Evolutionary conservation across 148 eudicot species (phyloP).

Genomic region (Gaultheria prostrata): DNA sequence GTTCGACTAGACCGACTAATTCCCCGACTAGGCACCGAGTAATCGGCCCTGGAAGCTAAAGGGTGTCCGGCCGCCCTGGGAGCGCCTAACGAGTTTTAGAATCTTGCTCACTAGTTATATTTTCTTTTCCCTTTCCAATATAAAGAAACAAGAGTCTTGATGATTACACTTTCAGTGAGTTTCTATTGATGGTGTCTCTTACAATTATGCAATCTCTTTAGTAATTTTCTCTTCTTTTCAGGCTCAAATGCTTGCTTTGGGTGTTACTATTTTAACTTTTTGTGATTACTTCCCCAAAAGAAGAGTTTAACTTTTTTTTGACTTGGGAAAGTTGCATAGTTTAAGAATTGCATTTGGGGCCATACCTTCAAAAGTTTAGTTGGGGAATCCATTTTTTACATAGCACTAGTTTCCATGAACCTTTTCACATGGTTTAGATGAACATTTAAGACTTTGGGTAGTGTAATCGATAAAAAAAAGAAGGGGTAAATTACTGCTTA

Average conservation of each 20-base stretch:
- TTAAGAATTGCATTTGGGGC: slow-evolving; percentile 8
- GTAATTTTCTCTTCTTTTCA: slow-evolving; percentile 20
- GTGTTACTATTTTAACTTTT: slow-evolving; percentile 4
- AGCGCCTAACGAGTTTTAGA: no score
- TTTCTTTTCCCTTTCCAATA: slow-evolving; percentile 5
- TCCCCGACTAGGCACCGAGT: no score
- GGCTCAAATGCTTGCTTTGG: slow-evolving; percentile 5
- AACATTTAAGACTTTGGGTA: neutral
- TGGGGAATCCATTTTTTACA: slow-evolving; percentile 1
- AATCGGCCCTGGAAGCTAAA: no score
- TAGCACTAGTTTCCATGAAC: slow-evolving; percentile 9
- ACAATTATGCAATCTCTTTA: slow-evolving; percentile 25
- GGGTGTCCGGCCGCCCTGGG: no score
- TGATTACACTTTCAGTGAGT: slow-evolving; percentile 18
- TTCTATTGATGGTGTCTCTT: slow-evolving; percentile 29
- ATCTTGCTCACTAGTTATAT: no score
- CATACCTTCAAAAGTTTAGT: slow-evolving; percentile 5
- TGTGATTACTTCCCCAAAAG: neutral
- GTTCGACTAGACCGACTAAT: no score
- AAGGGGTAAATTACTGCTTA: neutral
- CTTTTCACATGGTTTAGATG: neutral
- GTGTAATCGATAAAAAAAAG: neutral
- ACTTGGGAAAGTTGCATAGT: slow-evolving; percentile 14
- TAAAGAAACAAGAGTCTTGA: slow-evolving; percentile 23
- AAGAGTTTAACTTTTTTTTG: neutral